Percentiles rank a stretch among this genome's conserved stretches.
Conservation (phyloP, 768 basidiomycete species). For the Coprinopsis marcescibilis region DNA sequence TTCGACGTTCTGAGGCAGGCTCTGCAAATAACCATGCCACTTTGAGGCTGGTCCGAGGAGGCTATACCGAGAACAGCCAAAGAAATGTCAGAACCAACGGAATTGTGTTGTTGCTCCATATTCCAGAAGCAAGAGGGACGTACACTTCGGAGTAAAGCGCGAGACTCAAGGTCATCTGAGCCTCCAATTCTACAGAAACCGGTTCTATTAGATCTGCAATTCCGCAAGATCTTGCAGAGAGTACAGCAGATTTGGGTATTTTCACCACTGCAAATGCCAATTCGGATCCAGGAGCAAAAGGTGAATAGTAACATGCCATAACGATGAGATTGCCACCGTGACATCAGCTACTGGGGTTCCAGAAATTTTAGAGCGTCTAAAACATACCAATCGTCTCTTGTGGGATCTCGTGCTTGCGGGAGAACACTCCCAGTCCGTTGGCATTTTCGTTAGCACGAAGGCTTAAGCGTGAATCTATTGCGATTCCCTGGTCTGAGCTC, state of each 20-base stretch:
- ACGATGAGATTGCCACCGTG: too few species aligned
- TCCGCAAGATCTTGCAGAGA: conserved; percentile 55
- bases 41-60: conserved; percentile 41
- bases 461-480: conserved; percentile 40
- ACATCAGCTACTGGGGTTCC: too few species aligned
- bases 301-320: too few species aligned
- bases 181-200: conserved; percentile 49
- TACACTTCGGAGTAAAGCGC: conserved; percentile 65
- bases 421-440: conserved; percentile 33
- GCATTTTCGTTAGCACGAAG: conserved; percentile 24
- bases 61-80: conserved; percentile 25
- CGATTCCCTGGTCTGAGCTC: conserved; percentile 41
- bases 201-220: conserved; percentile 37
- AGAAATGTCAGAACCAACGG: conserved; percentile 3
- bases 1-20: conserved; percentile 51
- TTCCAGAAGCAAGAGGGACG: conserved; percentile 11
- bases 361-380: too few species aligned
- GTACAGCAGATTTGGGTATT: conserved; percentile 57
- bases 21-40: conserved; percentile 65
- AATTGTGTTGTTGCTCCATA: too few species aligned
- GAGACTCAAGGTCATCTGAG: conserved; percentile 55
- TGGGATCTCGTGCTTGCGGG: conserved; percentile 26
- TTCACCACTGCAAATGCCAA: too few species aligned
- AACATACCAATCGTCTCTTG: conserved; percentile 32
- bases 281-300: too few species aligned